These are phyloP conservation scores for Aegilops umbellulata DNA, from an alignment of 176 grass and related monocot genomes.

Conservation along the genomic window DNA sequence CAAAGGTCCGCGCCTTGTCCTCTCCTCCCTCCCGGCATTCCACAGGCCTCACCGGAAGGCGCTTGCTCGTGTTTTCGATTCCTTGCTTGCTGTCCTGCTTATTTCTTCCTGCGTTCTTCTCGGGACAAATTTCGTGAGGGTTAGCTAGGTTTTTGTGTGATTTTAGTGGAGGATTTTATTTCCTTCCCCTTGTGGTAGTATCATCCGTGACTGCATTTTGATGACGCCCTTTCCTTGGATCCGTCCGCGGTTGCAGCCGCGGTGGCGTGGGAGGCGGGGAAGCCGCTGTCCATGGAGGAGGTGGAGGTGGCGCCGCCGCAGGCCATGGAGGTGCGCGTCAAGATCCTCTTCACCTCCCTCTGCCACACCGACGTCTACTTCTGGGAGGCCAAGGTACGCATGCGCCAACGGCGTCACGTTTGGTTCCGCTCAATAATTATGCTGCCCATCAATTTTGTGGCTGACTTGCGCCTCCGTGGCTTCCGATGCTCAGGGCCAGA, in stretches of 20 bases:
- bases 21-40: neutral
- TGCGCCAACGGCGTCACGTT: neutral
- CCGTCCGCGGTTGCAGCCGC: slow-evolving; percentile 46
- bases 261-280: slow-evolving; percentile 83
- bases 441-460: neutral
- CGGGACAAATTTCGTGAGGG: neutral
- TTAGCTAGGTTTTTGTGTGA: neutral
- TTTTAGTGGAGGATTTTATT: neutral
- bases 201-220: neutral
- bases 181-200: too few relatives aligned
- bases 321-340: slow-evolving; percentile 81
- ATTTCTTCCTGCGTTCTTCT: neutral
- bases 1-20: slow-evolving; percentile 52
- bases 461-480: slow-evolving; percentile 31
- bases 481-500: slow-evolving; percentile 53
- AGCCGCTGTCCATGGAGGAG: slow-evolving; percentile 76
- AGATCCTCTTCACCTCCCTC: slow-evolving; percentile 74
- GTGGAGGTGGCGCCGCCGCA: slow-evolving; percentile 86
- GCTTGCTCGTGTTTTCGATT: neutral
- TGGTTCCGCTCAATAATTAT: neutral
- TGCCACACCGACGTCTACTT: slow-evolving; percentile 93
- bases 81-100: too few relatives aligned
- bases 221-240: neutral
- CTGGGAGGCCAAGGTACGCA: slow-evolving; percentile 88
- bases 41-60: too few relatives aligned